Percentiles rank a stretch among this genome's conserved stretches.
These are phyloP conservation scores for Lithospermum erythrorhizon DNA, from an alignment of 257 asterid genomes.

Conservation along the genomic window DNA sequence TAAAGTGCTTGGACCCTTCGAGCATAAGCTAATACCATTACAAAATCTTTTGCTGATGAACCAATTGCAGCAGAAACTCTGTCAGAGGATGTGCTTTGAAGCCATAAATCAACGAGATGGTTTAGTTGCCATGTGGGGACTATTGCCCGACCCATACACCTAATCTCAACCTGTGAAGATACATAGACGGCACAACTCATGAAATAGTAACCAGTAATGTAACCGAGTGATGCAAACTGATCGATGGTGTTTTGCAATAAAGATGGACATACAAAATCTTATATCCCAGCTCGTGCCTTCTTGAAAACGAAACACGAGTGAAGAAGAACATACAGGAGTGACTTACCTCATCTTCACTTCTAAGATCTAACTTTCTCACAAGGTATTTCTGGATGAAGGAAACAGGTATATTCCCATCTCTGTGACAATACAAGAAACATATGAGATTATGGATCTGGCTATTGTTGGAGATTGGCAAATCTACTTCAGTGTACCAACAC, in stretches of 20 bases:
- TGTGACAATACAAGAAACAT: conserved; percentile 20
- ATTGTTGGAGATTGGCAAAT: no score
- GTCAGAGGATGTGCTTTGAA: conserved; percentile 35
- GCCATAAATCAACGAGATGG: conserved; percentile 71
- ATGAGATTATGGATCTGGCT: conserved; percentile 1
- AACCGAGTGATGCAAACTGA: no score
- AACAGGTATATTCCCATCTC: conserved; percentile 78
- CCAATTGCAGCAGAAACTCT: conserved; percentile 56
- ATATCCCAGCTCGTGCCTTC: no score
- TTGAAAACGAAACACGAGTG: no score
- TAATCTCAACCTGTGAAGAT: conserved; percentile 62
- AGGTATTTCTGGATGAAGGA: conserved; percentile 76
- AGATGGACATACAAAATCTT: no score
- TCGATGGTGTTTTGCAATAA: no score
- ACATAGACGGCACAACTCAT: neutral
- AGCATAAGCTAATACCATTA: conserved; percentile 72
- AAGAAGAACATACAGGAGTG: conserved; percentile 1
- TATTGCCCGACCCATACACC: conserved; percentile 70
- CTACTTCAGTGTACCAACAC: no score
- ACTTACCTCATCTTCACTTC: conserved; percentile 72
- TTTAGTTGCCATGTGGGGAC: conserved; percentile 56
- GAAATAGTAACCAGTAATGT: no score
- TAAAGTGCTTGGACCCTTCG: conserved; percentile 36
- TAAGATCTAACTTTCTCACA: conserved; percentile 65
- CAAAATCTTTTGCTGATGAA: conserved; percentile 82